A percentile compares a stretch with the other conserved stretches of the same genome.
phyloP scores from a whole-genome alignment of 257 asterid genomes.

The Petunia secreta region DNA sequence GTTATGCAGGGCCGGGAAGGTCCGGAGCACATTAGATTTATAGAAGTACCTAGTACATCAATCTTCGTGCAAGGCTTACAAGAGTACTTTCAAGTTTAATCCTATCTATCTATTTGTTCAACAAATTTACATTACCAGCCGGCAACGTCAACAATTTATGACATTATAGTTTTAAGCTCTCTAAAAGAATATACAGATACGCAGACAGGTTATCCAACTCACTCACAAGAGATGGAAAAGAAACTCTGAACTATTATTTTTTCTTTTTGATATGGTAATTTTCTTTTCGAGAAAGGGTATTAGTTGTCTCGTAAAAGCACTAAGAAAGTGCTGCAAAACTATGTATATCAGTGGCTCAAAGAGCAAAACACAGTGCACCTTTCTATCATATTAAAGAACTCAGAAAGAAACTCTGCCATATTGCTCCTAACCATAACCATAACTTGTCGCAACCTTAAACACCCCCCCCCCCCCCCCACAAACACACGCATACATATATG shows the following conservation, averaged over 20 bases:
- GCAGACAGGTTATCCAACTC: background rate
- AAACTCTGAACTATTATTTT: background rate
- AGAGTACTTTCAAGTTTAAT: background rate
- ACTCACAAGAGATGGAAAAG: background rate
- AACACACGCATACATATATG: too few species aligned
- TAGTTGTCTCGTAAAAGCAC: too few species aligned
- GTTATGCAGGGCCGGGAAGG: background rate
- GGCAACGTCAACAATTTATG: background rate
- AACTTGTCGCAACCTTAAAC: background rate
- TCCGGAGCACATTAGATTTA: background rate
- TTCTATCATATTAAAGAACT: too few species aligned
- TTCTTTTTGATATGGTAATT: too few species aligned
- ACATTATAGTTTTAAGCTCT: background rate
- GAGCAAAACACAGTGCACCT: too few species aligned
- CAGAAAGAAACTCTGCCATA: background rate
- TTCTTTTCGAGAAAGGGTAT: too few species aligned
- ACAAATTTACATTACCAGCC: background rate
- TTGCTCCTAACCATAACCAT: background rate
- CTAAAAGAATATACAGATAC: background rate
- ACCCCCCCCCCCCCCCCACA: too few species aligned
- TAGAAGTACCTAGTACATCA: conserved; percentile 1
- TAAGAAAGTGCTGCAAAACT: too few species aligned
- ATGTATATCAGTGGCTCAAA: too few species aligned
- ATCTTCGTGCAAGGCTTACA: background rate
- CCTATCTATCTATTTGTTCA: background rate